phyloP scores from a whole-genome alignment of 768 basidiomycete genomes.

The Kwoniella sp. region DNA sequence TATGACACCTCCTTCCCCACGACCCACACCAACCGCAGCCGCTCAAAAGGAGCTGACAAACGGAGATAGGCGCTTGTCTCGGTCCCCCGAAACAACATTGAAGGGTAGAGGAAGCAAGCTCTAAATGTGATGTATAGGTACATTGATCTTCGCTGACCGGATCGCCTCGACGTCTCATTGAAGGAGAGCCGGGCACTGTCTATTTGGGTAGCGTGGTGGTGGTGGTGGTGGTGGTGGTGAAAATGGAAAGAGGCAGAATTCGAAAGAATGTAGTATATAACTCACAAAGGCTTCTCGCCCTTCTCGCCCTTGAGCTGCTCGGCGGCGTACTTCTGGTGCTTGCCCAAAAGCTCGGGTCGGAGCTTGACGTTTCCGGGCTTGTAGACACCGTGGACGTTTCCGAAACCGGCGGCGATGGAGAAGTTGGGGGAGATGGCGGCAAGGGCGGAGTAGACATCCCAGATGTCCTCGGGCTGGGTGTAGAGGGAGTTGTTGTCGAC shows the following conservation, averaged over 20 bases:
- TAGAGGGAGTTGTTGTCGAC: conserved; percentile 93
- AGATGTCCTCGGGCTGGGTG: conserved; percentile 96
- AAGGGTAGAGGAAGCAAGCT: conserved; percentile 48
- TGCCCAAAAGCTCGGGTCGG: conserved; percentile 83
- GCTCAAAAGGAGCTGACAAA: conserved; percentile 35
- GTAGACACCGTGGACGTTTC: conserved; percentile 99
- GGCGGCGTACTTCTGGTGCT: conserved; percentile 80
- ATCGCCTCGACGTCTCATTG: conserved; percentile 49
- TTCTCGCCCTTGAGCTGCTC: conserved; percentile 66
- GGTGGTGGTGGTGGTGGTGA: too few relatives aligned
- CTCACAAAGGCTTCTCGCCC: conserved; percentile 75
- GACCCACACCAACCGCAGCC: conserved; percentile 22
- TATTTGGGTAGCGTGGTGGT: conserved; percentile 51
- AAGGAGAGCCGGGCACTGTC: conserved; percentile 51
- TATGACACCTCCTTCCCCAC: conserved; percentile 54
- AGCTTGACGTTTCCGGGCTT: conserved; percentile 97
- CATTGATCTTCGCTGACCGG: conserved; percentile 49
- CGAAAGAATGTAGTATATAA: too few relatives aligned
- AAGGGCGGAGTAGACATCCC: conserved; percentile 83
- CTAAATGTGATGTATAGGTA: conserved; percentile 40
- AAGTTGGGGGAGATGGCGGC: conserved; percentile 85
- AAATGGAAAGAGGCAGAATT: too few relatives aligned
- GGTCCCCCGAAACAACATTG: conserved; percentile 18
- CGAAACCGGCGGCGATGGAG: conserved; percentile 96
- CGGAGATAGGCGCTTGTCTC: conserved; percentile 14